These are phyloP conservation scores for Zea mays DNA, from an alignment of 176 grass and related monocot genomes.

Conservation along the genomic window Zm-B73-REFERENCE-NAM-5.0 NC_050103.1:151125501-151126000, in stretches of 20 bases:
- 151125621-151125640: slow-evolving; percentile 20
- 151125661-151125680: slow-evolving; percentile 14
- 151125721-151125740: slow-evolving; percentile 18
- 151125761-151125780: slow-evolving; percentile 10
- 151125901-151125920: slow-evolving; percentile 58
- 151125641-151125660: slow-evolving; percentile 24
- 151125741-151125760: slow-evolving; percentile 17
- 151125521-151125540: slow-evolving; percentile 5
- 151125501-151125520: slow-evolving; percentile 13
- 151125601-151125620: slow-evolving; percentile 3
- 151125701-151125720: slow-evolving; percentile 6
- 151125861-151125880: slow-evolving; percentile 69
- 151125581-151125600: slow-evolving; percentile 26
- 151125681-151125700: slow-evolving; percentile 34
- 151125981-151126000: slow-evolving; percentile 44
- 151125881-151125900: slow-evolving; percentile 66
- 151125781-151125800: slow-evolving; percentile 48
- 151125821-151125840: slow-evolving; percentile 54
- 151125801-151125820: slow-evolving; percentile 55
- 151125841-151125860: slow-evolving; percentile 55
- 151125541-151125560: neutral
- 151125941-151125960: slow-evolving; percentile 41
- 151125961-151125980: slow-evolving; percentile 50
- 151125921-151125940: slow-evolving; percentile 58
- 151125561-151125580: slow-evolving; percentile 18